A percentile compares a stretch with the other conserved stretches of the same genome.
Evolutionary conservation across 2,329 filamentous ascomycete species (phyloP).

Genomic region (Colletotrichum ledebouriae): DNA sequence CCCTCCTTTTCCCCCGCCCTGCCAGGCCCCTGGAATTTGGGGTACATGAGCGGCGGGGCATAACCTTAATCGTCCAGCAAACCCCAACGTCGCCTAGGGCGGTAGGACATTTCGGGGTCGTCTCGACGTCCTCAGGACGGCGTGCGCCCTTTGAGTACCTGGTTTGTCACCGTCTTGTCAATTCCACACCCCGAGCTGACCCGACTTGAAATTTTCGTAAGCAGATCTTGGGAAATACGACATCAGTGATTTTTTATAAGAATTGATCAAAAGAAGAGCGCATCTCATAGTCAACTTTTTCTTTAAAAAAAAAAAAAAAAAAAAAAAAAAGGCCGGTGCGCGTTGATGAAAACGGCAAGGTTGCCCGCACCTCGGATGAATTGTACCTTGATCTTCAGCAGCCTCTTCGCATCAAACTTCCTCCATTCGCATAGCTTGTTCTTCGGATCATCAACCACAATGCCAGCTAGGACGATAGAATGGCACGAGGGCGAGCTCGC

Average conservation of each 20-base stretch:
- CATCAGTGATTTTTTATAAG: too few species aligned
- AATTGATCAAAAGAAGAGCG: not conserved
- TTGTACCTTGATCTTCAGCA: conserved; percentile 19
- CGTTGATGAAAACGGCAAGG: too few species aligned
- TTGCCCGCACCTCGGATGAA: conserved; percentile 20
- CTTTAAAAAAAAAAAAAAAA: too few species aligned
- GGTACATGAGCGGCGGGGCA: conserved; percentile 12
- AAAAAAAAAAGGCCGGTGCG: too few species aligned
- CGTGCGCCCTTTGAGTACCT: conserved; percentile 31
- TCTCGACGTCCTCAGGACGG: conserved; percentile 12
- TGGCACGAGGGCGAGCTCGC: conserved; percentile 77
- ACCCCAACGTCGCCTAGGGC: not conserved
- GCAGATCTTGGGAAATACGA: not conserved
- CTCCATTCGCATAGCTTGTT: conserved; percentile 24
- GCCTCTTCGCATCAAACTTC: conserved; percentile 20
- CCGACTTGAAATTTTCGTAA: not conserved
- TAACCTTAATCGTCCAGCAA: conserved; percentile 2
- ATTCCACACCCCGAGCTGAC: not conserved
- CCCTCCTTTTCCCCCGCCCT: not conserved
- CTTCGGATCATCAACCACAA: conserved; percentile 37
- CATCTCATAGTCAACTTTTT: not conserved
- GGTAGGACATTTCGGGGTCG: conserved; percentile 8
- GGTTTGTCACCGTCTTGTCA: conserved; percentile 38
- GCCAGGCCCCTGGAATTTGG: conserved; percentile 16
- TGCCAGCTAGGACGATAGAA: conserved; percentile 48